Conservation (phyloP, 345 rosid species). For the Rhodomyrtus tomentosa region DNA sequence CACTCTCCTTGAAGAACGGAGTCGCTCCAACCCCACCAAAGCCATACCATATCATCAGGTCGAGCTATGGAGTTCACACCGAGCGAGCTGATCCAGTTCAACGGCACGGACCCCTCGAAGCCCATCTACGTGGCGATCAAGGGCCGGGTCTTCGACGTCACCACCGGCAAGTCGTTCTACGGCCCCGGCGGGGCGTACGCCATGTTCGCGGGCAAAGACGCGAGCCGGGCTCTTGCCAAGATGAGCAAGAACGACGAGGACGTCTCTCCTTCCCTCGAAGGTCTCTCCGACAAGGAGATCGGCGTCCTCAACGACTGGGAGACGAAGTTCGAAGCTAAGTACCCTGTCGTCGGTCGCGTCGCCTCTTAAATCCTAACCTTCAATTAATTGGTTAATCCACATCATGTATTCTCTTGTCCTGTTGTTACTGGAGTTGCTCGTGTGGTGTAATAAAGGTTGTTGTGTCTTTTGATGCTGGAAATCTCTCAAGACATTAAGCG, state of each 20-base stretch:
- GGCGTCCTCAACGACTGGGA: slow-evolving; percentile 72
- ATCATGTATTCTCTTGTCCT: background rate
- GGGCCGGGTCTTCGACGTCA: slow-evolving; percentile 67
- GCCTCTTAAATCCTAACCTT: slow-evolving; percentile 10
- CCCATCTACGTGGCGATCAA: slow-evolving; percentile 84
- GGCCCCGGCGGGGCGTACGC: slow-evolving; percentile 62
- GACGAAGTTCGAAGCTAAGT: slow-evolving; percentile 82
- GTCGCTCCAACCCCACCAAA: background rate
- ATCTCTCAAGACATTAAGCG: background rate
- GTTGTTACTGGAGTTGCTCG: background rate
- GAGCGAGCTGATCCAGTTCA: slow-evolving; percentile 48
- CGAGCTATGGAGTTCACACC: slow-evolving; percentile 61
- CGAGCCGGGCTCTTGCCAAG: slow-evolving; percentile 81
- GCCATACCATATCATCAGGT: background rate
- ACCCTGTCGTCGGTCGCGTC: slow-evolving; percentile 72
- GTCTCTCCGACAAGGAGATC: slow-evolving; percentile 70
- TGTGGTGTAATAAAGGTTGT: background rate
- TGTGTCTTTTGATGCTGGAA: background rate
- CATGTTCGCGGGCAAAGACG: slow-evolving; percentile 76
- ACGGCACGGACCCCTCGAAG: slow-evolving; percentile 61
- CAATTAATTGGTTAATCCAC: background rate
- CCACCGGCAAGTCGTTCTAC: slow-evolving; percentile 69
- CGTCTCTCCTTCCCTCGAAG: slow-evolving; percentile 45
- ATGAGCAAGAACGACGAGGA: slow-evolving; percentile 93
- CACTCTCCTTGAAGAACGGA: background rate